A percentile compares a stretch with the other conserved stretches of the same genome.
Evolutionary conservation across 768 basidiomycete genomes (phyloP).

Genomic region (Tephrocybe sp.): DNA sequence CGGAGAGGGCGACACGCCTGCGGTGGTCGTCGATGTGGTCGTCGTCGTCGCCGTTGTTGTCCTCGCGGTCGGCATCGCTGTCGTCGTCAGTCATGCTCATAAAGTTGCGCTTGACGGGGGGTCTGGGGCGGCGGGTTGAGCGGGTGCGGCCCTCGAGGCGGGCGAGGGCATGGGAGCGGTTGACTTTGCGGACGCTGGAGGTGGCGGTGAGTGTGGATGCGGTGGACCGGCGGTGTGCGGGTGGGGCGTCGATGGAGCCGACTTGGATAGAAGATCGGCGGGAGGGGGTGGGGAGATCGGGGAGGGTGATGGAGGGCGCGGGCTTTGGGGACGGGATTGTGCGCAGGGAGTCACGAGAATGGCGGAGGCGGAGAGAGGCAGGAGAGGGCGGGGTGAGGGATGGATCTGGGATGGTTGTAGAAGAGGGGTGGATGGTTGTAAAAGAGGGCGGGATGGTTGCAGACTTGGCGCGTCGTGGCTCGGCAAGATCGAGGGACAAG

Average conservation of each 20-base stretch:
- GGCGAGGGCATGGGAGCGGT: constrained; percentile 62
- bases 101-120: constrained; percentile 43
- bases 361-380: constrained; percentile 25
- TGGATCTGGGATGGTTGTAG: too few species aligned
- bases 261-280: constrained; percentile 32
- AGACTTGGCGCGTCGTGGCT: too few species aligned
- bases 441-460: constrained; percentile 13
- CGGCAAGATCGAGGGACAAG: constrained; percentile 66
- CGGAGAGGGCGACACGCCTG: constrained; percentile 16
- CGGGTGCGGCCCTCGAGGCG: constrained; percentile 57
- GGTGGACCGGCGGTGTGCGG: constrained; percentile 20
- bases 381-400: constrained; percentile 18
- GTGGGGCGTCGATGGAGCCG: constrained; percentile 19
- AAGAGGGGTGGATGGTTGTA: background rate
- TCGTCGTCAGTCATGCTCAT: constrained; percentile 73
- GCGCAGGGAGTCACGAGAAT: constrained; percentile 40
- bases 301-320: constrained; percentile 52
- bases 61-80: constrained; percentile 32
- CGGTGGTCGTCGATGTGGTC: constrained; percentile 23
- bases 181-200: constrained; percentile 43
- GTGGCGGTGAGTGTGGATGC: constrained; percentile 41
- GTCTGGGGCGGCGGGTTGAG: constrained; percentile 17
- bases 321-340: constrained; percentile 62
- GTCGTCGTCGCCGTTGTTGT: too few species aligned
- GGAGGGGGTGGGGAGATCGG: constrained; percentile 29